These are phyloP conservation scores for Candida jianshihensis DNA, from an alignment of 805 yeast genomes.

Conservation along the genomic window DNA sequence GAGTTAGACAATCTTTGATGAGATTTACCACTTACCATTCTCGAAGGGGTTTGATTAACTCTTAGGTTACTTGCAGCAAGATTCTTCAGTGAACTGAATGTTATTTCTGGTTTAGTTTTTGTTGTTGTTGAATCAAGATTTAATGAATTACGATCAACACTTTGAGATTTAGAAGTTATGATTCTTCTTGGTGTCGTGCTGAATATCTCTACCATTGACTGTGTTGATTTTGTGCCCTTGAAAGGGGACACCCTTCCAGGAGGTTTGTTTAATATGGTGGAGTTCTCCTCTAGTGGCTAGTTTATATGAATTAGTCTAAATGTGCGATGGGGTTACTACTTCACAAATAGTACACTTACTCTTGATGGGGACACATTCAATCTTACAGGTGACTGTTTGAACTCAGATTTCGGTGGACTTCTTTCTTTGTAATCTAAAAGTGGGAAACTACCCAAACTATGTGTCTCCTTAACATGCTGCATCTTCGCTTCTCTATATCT, in stretches of 20 bases:
- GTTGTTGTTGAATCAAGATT: neutral
- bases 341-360: too few relatives aligned
- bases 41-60: constrained; percentile 21
- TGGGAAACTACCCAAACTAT: constrained; percentile 4
- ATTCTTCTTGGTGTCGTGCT: constrained; percentile 26
- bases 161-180: constrained; percentile 17
- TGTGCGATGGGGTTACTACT: neutral
- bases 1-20: constrained; percentile 20
- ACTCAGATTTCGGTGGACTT: constrained; percentile 9
- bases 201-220: constrained; percentile 12
- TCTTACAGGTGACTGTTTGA: neutral
- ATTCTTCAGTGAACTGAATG: constrained; percentile 22
- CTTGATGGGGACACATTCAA: neutral
- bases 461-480: constrained; percentile 6
- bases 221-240: constrained; percentile 13
- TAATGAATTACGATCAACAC: constrained; percentile 20
- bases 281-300: constrained; percentile 2
- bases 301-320: too few relatives aligned
- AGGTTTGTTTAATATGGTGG: constrained; percentile 10
- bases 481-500: neutral
- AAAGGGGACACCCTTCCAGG: constrained; percentile 21
- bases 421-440: constrained; percentile 11
- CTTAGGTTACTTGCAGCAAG: constrained; percentile 21
- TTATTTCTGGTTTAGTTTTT: constrained; percentile 13
- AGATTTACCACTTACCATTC: constrained; percentile 23